phyloP scores from a whole-genome alignment of 2,329 filamentous ascomycete species.

The Knufia fluminis region DNA sequence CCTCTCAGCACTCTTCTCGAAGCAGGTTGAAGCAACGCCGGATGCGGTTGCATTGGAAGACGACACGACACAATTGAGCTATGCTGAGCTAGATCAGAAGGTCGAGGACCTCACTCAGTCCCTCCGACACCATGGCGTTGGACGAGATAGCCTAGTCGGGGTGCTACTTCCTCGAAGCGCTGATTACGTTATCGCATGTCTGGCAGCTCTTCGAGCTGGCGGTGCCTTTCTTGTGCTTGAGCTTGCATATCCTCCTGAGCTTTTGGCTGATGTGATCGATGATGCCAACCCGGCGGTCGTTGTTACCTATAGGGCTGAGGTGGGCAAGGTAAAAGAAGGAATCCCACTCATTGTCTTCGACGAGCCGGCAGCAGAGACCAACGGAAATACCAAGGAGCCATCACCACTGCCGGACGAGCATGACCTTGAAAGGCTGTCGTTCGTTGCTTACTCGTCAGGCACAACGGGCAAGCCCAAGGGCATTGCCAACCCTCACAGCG shows the following conservation, averaged over 20 bases:
- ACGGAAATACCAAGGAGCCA: conserved; percentile 36
- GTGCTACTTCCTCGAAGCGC: conserved; percentile 67
- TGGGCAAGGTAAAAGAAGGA: conserved; percentile 54
- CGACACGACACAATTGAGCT: conserved; percentile 57
- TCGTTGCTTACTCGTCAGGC: conserved; percentile 73
- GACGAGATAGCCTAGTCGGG: conserved; percentile 64
- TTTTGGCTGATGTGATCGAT: conserved; percentile 66
- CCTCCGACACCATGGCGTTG: conserved; percentile 58
- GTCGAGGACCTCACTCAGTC: conserved; percentile 56
- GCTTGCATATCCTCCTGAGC: conserved; percentile 64
- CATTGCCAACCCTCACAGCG: conserved; percentile 69
- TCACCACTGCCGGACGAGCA: conserved; percentile 50
- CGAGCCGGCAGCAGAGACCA: conserved; percentile 27
- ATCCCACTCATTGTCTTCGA: conserved; percentile 60
- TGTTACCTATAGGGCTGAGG: conserved; percentile 57
- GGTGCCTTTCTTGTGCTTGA: conserved; percentile 75
- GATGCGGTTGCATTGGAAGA: conserved; percentile 65
- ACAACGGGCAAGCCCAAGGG: conserved; percentile 74
- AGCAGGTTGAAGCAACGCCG: conserved; percentile 60
- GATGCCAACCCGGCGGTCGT: conserved; percentile 64
- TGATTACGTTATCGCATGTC: conserved; percentile 68
- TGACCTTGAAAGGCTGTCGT: conserved; percentile 64
- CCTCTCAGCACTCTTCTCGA: conserved; percentile 59
- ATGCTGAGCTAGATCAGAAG: conserved; percentile 60
- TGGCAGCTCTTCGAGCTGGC: conserved; percentile 68